Evolutionary conservation across 2,329 filamentous ascomycete genomes (phyloP).

Genomic region (Ophiostoma triangulosporum): DNA sequence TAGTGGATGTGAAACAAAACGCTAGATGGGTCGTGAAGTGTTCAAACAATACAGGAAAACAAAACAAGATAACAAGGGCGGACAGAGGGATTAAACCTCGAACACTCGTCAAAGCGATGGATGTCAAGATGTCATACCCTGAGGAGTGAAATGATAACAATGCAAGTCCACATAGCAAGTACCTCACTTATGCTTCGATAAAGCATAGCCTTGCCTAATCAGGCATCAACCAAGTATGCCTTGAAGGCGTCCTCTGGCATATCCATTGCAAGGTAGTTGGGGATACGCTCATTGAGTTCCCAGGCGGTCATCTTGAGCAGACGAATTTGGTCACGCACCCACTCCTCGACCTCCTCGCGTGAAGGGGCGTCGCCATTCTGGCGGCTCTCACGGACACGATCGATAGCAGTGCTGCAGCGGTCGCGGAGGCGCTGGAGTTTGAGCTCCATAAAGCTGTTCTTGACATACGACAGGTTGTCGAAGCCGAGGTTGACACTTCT

Average conservation of each 20-base stretch:
- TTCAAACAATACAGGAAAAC: not conserved
- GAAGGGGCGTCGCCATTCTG: conserved; percentile 1
- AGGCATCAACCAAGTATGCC: not conserved
- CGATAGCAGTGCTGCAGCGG: conserved; percentile 7
- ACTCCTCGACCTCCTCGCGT: conserved; percentile 7
- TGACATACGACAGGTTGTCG: conserved; percentile 8
- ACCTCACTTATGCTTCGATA: not conserved
- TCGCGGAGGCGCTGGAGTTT: conserved; percentile 10
- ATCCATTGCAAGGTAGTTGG: not conserved
- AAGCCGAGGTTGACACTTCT: conserved; percentile 7
- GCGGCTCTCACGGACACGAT: conserved; percentile 4
- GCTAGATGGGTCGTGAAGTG: not conserved
- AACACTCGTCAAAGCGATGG: not conserved
- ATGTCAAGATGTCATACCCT: no score
- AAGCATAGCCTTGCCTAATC: not conserved
- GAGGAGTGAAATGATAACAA: no score
- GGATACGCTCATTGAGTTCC: conserved; percentile 7
- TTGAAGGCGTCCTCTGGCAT: not conserved
- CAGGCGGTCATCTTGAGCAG: conserved; percentile 9
- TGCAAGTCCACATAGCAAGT: no score
- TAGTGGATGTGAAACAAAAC: not conserved
- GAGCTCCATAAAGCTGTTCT: conserved; percentile 9
- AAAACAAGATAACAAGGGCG: not conserved
- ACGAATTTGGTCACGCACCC: conserved; percentile 9
- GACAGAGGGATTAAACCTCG: not conserved